Evolutionary conservation across 257 asterid genomes (phyloP).

Genomic region (Ballota nigra): DNA sequence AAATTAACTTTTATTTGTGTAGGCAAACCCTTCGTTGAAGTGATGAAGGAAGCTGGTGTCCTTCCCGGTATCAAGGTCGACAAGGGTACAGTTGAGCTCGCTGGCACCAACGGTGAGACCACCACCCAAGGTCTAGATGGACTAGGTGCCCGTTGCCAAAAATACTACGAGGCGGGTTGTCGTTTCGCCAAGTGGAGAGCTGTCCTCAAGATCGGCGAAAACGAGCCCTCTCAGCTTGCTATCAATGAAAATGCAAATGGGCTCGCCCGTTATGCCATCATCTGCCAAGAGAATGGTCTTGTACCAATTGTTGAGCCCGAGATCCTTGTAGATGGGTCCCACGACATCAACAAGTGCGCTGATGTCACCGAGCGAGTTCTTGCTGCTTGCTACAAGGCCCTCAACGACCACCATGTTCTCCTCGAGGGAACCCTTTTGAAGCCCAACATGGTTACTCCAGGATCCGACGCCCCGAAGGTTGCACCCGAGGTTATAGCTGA

Average conservation of each 20-base stretch:
- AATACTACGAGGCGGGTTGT: slow-evolving; percentile 80
- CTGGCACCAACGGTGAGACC: slow-evolving; percentile 95
- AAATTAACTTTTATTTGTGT: not conserved
- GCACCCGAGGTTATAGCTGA: slow-evolving; percentile 64
- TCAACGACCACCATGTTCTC: slow-evolving; percentile 29
- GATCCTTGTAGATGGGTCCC: slow-evolving; percentile 32
- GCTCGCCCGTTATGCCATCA: slow-evolving; percentile 88
- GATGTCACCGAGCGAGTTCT: slow-evolving; percentile 31
- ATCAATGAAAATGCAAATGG: slow-evolving; percentile 88
- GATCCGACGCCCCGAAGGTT: slow-evolving; percentile 40
- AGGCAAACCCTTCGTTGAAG: slow-evolving; percentile 92
- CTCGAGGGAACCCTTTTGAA: slow-evolving; percentile 31
- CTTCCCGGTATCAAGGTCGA: slow-evolving; percentile 97
- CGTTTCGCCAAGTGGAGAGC: slow-evolving; percentile 96
- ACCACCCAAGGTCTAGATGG: slow-evolving; percentile 97
- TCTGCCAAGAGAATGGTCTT: slow-evolving; percentile 86
- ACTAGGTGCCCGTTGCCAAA: slow-evolving; percentile 77
- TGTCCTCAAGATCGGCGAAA: slow-evolving; percentile 79
- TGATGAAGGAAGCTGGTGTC: slow-evolving; percentile 84
- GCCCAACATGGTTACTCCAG: slow-evolving; percentile 53
- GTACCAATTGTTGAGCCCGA: slow-evolving; percentile 36
- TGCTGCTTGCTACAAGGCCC: slow-evolving; percentile 32
- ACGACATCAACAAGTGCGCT: slow-evolving; percentile 30
- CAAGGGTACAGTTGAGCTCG: slow-evolving; percentile 88
- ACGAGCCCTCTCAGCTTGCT: slow-evolving; percentile 82